These are phyloP conservation scores for Suhomyces chickasaworum DNA, from an alignment of 1,139 yeast genomes.

Conservation along the genomic window DNA sequence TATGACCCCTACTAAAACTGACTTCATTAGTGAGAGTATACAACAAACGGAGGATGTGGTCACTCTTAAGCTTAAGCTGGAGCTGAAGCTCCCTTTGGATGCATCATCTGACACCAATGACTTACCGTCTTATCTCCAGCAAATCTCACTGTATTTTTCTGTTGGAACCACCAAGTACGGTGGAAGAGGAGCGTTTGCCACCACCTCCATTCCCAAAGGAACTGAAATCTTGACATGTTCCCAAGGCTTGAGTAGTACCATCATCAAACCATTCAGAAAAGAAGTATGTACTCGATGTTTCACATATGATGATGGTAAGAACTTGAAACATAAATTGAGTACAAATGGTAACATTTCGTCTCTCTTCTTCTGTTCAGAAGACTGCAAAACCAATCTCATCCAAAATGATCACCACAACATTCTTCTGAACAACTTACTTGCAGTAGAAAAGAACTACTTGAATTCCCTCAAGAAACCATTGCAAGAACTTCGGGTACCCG, in stretches of 20 bases:
- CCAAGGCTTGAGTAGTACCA: slow-evolving; percentile 49
- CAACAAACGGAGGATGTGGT: neutral
- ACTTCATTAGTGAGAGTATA: neutral
- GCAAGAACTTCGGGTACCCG: slow-evolving; percentile 17
- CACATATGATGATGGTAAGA: slow-evolving; percentile 50
- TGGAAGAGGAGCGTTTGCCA: slow-evolving; percentile 69
- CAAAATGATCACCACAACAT: slow-evolving; percentile 25
- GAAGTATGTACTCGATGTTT: slow-evolving; percentile 67
- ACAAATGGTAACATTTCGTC: slow-evolving; percentile 13
- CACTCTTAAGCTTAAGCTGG: neutral
- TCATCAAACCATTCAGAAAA: slow-evolving; percentile 58
- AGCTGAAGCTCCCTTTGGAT: too few relatives aligned
- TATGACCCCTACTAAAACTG: slow-evolving; percentile 7
- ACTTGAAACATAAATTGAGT: slow-evolving; percentile 40
- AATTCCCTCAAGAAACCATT: slow-evolving; percentile 29
- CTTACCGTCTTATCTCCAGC: slow-evolving; percentile 5
- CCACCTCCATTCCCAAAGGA: slow-evolving; percentile 37
- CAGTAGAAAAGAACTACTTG: slow-evolving; percentile 30
- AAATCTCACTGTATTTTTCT: slow-evolving; percentile 34
- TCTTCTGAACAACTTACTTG: slow-evolving; percentile 26
- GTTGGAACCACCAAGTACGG: slow-evolving; percentile 52
- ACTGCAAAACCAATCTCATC: slow-evolving; percentile 43
- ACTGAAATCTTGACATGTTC: slow-evolving; percentile 44
- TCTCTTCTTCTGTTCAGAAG: slow-evolving; percentile 57
- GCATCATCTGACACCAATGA: neutral